Evolutionary conservation across 176 grass and related monocot genomes (phyloP).

Genomic region (Canna indica): DNA sequence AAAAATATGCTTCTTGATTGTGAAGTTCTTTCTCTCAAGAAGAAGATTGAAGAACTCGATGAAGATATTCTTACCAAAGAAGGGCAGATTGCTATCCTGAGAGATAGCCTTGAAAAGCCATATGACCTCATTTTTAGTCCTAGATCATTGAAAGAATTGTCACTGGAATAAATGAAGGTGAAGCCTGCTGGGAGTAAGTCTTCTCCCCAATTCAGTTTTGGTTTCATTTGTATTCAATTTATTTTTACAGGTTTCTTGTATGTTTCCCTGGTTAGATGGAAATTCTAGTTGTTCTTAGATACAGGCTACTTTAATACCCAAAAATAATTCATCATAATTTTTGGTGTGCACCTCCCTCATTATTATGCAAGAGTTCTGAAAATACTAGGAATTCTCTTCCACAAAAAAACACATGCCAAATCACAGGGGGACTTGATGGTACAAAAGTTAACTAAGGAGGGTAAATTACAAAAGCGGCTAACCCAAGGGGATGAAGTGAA

Average conservation of each 20-base stretch:
- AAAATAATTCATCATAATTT: no score
- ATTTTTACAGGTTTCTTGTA: neutral
- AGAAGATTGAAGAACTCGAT: slow-evolving; percentile 43
- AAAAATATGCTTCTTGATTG: slow-evolving; percentile 30
- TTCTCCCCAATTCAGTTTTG: neutral
- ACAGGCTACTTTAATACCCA: no score
- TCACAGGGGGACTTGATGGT: no score
- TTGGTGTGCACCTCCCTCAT: no score
- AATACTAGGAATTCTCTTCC: no score
- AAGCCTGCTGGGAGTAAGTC: neutral
- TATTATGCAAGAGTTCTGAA: no score
- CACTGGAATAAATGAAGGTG: neutral
- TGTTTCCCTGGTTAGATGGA: neutral
- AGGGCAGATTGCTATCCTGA: slow-evolving; percentile 70
- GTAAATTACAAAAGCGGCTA: no score
- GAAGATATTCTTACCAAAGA: slow-evolving; percentile 61
- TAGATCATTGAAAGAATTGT: slow-evolving; percentile 12
- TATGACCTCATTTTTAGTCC: slow-evolving; percentile 16
- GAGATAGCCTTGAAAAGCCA: slow-evolving; percentile 52
- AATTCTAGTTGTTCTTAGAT: neutral
- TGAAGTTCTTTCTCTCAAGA: slow-evolving; percentile 32
- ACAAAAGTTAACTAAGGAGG: no score
- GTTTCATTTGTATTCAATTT: neutral
- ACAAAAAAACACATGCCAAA: no score
- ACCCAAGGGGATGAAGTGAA: no score